These are phyloP conservation scores for Miamiensis avidus DNA, from an alignment of 169 alveolate species.

Conservation along the genomic window DNA sequence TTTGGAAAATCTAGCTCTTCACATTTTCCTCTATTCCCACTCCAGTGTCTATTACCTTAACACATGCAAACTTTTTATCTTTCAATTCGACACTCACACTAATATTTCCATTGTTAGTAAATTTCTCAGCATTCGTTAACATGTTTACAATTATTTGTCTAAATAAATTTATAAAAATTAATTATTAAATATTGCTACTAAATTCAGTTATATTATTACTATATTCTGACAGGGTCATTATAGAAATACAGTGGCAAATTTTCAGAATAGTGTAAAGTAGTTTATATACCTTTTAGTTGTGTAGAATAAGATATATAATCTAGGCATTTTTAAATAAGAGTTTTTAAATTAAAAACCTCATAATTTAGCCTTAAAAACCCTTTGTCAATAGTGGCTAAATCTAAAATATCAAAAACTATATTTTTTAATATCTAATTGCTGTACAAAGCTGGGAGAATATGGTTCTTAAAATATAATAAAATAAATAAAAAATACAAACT, in stretches of 20 bases:
- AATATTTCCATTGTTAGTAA: not conserved
- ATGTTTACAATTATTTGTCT: constrained; percentile 4
- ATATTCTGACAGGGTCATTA: not conserved
- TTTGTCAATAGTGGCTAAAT: not conserved
- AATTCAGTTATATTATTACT: not conserved
- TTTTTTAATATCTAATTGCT: not conserved
- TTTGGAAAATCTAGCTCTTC: not conserved
- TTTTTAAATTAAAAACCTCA: not conserved
- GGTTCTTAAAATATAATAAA: not conserved
- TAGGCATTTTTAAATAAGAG: not conserved
- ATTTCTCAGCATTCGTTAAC: constrained; percentile 6
- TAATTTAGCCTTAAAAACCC: not conserved
- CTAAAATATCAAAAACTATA: constrained; percentile 11
- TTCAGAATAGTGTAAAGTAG: not conserved
- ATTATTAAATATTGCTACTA: not conserved
- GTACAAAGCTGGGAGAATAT: constrained; percentile 4
- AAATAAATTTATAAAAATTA: no score
- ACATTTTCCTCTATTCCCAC: not conserved
- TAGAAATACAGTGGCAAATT: not conserved
- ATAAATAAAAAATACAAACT: not conserved
- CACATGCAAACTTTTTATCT: not conserved
- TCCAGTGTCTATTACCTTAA: constrained; percentile 7
- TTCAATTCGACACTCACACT: not conserved
- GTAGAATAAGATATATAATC: not conserved
- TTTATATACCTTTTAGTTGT: not conserved